These are phyloP conservation scores for Geotrichum reessii DNA, from an alignment of 1,139 yeast species.

Conservation along the genomic window DNA sequence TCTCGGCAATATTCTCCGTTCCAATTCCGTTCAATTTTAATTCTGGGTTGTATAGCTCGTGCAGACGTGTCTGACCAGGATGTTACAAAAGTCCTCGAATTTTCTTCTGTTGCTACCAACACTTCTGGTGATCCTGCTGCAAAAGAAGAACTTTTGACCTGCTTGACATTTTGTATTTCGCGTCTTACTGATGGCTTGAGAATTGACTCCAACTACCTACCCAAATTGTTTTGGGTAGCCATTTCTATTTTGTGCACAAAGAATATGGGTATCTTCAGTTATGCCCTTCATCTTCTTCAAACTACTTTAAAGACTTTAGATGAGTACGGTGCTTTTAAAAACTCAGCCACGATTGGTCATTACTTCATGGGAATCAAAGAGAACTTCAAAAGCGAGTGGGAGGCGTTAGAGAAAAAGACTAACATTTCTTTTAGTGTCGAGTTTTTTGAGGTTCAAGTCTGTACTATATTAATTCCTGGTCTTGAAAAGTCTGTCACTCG, in stretches of 20 bases:
- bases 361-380: conserved; percentile 40
- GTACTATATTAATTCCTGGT: conserved; percentile 55
- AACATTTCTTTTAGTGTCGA: conserved; percentile 39
- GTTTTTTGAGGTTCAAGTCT: conserved; percentile 53
- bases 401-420: conserved; percentile 45
- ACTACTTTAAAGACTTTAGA: conserved; percentile 30
- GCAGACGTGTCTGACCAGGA: conserved; percentile 58
- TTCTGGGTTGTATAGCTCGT: conserved; percentile 65
- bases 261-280: conserved; percentile 24
- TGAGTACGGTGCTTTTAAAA: conserved; percentile 28
- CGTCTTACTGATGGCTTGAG: conserved; percentile 61
- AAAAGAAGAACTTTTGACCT: conserved; percentile 34
- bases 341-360: conserved; percentile 23
- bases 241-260: conserved; percentile 36
- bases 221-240: conserved; percentile 65
- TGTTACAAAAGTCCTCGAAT: conserved; percentile 44
- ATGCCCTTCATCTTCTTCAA: conserved; percentile 28
- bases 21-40: conserved; percentile 66
- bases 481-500: conserved; percentile 57
- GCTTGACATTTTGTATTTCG: conserved; percentile 42
- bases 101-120: conserved; percentile 29
- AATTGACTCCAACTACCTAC: conserved; percentile 48
- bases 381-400: conserved; percentile 42
- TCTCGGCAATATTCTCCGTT: conserved; percentile 52
- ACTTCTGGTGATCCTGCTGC: conserved; percentile 35